These are phyloP conservation scores for Edaphochlamys debaryana DNA, from an alignment of 139 green algal genomes.

Conservation along the genomic window DNA sequence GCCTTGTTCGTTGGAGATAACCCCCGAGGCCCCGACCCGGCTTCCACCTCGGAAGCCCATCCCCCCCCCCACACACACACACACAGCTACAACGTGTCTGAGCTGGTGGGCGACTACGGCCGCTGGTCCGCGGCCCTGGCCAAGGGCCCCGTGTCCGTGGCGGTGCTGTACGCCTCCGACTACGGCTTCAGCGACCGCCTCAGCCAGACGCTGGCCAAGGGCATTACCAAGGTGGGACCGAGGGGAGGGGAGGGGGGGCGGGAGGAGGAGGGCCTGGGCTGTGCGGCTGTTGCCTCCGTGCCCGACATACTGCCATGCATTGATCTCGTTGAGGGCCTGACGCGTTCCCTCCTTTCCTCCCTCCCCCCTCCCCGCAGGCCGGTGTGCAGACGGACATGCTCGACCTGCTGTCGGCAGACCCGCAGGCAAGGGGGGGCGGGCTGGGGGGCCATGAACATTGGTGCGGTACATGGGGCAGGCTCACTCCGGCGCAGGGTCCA, in stretches of 20 bases:
- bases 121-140: constrained; percentile 80
- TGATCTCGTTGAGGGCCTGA: no score
- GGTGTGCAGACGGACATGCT: constrained; percentile 85
- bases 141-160: constrained; percentile 70
- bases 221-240: constrained; percentile 92
- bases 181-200: constrained; percentile 95
- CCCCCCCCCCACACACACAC: background rate
- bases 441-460: background rate
- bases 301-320: background rate
- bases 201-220: constrained; percentile 90
- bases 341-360: background rate
- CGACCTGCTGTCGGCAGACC: constrained; percentile 84
- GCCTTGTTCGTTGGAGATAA: no score
- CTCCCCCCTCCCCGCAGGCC: constrained; percentile 13
- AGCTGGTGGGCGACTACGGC: constrained; percentile 71
- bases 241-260: background rate
- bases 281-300: no score
- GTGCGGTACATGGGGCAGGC: no score
- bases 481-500: no score
- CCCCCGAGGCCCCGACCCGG: no score
- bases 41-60: no score
- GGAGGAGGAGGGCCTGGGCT: background rate
- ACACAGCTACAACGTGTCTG: constrained; percentile 52
- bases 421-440: constrained; percentile 56
- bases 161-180: constrained; percentile 90